phyloP scores from a whole-genome alignment of 305 asterid genomes.

The Lippia alba region DNA sequence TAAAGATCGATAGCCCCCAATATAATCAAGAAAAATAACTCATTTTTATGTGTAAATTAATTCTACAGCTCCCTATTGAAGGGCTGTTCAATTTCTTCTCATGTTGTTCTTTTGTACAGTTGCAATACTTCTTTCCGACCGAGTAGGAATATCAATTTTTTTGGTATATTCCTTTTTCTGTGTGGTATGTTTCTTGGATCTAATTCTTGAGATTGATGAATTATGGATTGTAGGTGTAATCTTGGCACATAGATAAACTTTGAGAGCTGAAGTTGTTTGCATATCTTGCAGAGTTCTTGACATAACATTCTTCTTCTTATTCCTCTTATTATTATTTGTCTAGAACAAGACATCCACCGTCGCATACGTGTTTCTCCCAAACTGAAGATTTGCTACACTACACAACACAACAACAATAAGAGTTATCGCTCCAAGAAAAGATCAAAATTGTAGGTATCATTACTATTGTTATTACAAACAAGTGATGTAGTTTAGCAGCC shows the following conservation, averaged over 20 bases:
- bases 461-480: no score
- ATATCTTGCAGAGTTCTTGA: no score
- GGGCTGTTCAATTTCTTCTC: background rate
- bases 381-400: no score
- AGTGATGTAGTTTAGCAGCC: no score
- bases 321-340: no score
- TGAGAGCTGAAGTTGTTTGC: no score
- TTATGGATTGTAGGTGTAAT: background rate
- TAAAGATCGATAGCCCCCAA: slow-evolving; percentile 46
- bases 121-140: slow-evolving; percentile 5
- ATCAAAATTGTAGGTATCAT: background rate
- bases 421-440: background rate
- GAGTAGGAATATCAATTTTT: slow-evolving; percentile 2
- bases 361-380: no score
- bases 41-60: slow-evolving; percentile 42
- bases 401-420: no score
- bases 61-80: slow-evolving; percentile 22
- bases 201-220: background rate
- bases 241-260: background rate
- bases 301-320: no score
- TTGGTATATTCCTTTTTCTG: background rate
- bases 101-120: slow-evolving; percentile 42
- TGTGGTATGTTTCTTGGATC: slow-evolving; percentile 1
- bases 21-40: slow-evolving; percentile 34
- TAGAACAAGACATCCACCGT: no score